phyloP scores from a whole-genome alignment of 169 alveolate species.

The Pseudocohnilembus persalinus region DNA sequence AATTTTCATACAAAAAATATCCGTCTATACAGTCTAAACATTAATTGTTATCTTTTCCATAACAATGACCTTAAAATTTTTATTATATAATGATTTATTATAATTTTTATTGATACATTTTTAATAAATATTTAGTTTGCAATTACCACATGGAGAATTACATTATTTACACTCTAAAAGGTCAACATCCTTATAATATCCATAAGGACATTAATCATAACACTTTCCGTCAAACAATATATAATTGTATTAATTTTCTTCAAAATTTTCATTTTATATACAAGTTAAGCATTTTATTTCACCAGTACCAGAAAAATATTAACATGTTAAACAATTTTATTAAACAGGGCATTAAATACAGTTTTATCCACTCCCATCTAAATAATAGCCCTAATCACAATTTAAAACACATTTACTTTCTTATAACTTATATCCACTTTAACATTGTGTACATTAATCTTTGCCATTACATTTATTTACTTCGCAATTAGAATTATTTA shows the following conservation, averaged over 20 bases:
- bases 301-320: not conserved
- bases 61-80: not conserved
- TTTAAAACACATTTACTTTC: not conserved
- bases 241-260: not conserved
- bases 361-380: not conserved
- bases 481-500: not conserved
- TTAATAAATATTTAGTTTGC: too few species aligned
- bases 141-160: not conserved
- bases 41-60: not conserved
- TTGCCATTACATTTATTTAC: not conserved
- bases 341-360: not conserved
- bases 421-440: not conserved
- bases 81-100: too few species aligned
- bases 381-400: not conserved
- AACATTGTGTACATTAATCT: not conserved
- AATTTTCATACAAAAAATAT: not conserved
- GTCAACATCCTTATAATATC: not conserved
- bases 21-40: not conserved
- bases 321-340: not conserved
- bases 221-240: not conserved
- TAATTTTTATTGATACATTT: not conserved
- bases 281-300: not conserved
- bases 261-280: not conserved
- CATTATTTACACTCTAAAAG: not conserved
- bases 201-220: not conserved